Base-by-base conservation (phyloP, 2,329 filamentous ascomycete genomes). In the Didymella keratinophila region DNA sequence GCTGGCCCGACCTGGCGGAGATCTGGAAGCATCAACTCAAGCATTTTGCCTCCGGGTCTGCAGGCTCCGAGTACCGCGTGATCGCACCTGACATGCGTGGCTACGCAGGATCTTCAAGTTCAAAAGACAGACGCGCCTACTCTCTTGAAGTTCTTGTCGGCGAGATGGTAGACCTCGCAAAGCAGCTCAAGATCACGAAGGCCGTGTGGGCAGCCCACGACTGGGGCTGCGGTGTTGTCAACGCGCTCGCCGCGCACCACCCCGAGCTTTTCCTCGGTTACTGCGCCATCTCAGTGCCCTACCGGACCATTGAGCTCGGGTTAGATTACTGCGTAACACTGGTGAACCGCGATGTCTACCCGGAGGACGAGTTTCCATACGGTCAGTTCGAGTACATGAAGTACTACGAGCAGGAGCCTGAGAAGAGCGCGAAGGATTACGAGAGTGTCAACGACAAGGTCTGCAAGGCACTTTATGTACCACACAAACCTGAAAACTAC, bases 161-260 rank as follows among this genome's bases (percentile, higher is more conserved):
- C 55, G 51, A 70, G 64, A 65, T 78, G 64, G 59, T 74, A 21
- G 70, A 80, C 70, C 64, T 82, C 65, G 64, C 81, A 58, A 71
- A 75, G 67, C 41, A 79, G 62, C 52, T 79, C 52, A 60, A 73
- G 18, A 66, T 80, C 20, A 57, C 69, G 0, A 73, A 74, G 8
- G 81, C 80, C 1, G 66, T 84, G n/a, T 84, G 82, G 80, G 69
- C 82, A 32, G 80, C 74, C 12, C 81, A 82, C 56, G 80, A 82
- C 61, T 81, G 80, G 80, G 76, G 76, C 28, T 71, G 68, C 18
- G 73, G 70, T 11, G 62, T 76, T 3, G 65, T 71, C 21, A 76
- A 66, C 63, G 61, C 65, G 6, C 64, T 76, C 20, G 71, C 70
- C 6, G 65, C 70, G 1, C 68, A 71, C 18, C 65, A 75, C 27